Evolutionary conservation across 306 rosid species (phyloP).

Genomic region (Sicyos edulis): DNA sequence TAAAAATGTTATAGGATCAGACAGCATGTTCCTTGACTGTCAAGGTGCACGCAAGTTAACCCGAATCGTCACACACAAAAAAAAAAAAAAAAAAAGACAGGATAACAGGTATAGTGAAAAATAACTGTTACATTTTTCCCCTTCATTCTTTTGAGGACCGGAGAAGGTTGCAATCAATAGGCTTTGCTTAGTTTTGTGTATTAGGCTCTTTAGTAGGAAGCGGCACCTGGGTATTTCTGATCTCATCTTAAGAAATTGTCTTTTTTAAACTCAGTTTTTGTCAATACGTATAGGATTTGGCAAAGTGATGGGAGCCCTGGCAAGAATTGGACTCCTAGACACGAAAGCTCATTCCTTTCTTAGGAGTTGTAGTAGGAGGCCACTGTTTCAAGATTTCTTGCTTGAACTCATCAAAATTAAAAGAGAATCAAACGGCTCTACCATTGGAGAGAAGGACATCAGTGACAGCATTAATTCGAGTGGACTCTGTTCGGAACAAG

Average conservation of each 20-base stretch:
- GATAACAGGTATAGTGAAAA: not conserved
- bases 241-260: constrained; percentile 15
- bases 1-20: too few species aligned
- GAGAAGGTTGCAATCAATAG: too few species aligned
- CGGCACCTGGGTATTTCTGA: not conserved
- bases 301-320: constrained; percentile 73
- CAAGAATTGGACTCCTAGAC: constrained; percentile 70
- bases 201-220: not conserved
- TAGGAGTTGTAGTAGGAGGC: constrained; percentile 41
- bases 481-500: constrained; percentile 61
- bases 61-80: too few species aligned
- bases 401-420: constrained; percentile 52
- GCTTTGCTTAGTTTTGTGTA: not conserved
- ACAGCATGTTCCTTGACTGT: too few species aligned
- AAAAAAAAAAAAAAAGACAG: not conserved
- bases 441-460: constrained; percentile 51
- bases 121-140: not conserved
- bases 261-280: constrained; percentile 6
- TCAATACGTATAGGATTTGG: constrained; percentile 49
- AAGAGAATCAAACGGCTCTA: constrained; percentile 26
- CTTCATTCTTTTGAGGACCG: too few species aligned
- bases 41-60: too few species aligned
- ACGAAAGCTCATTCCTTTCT: constrained; percentile 51
- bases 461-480: constrained; percentile 42
- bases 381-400: constrained; percentile 53